Evolutionary conservation across 768 basidiomycete genomes (phyloP).

Genomic region (Rhodocollybia butyracea): DNA sequence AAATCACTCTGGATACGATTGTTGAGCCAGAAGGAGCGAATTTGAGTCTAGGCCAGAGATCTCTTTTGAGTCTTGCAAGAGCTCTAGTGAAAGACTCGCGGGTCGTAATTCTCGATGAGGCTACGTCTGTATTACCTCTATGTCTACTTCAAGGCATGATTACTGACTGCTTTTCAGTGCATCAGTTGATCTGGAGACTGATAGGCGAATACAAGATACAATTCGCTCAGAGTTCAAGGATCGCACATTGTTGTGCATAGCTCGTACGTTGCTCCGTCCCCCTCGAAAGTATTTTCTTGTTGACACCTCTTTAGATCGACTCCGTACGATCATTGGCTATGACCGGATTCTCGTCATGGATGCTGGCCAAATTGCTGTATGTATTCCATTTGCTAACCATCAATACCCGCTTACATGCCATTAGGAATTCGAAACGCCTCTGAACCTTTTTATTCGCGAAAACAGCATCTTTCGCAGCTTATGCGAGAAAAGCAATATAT

Average conservation of each 20-base stretch:
- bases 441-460: constrained; percentile 41
- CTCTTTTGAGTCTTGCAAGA: constrained; percentile 59
- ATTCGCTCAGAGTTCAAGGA: constrained; percentile 57
- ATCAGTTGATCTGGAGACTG: constrained; percentile 61
- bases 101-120: constrained; percentile 66
- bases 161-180: constrained; percentile 23
- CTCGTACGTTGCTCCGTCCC: constrained; percentile 35
- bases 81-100: constrained; percentile 63
- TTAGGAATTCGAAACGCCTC: constrained; percentile 61
- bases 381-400: constrained; percentile 9
- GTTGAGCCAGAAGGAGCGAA: constrained; percentile 65
- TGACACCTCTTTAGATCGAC: constrained; percentile 37
- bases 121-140: constrained; percentile 24
- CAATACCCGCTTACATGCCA: not conserved
- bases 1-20: constrained; percentile 51
- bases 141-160: not conserved
- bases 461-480: constrained; percentile 60
- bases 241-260: constrained; percentile 61
- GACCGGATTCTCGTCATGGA: constrained; percentile 66
- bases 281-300: not conserved
- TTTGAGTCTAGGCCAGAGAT: constrained; percentile 55
- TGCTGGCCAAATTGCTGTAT: constrained; percentile 48
- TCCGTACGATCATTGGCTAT: constrained; percentile 62
- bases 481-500: constrained; percentile 54
- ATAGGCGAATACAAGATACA: constrained; percentile 65